Evolutionary conservation across 106 monocot species (phyloP), one percentile per base, ranked within the genome.

Genomic region (Acorus gramineus): DNA sequence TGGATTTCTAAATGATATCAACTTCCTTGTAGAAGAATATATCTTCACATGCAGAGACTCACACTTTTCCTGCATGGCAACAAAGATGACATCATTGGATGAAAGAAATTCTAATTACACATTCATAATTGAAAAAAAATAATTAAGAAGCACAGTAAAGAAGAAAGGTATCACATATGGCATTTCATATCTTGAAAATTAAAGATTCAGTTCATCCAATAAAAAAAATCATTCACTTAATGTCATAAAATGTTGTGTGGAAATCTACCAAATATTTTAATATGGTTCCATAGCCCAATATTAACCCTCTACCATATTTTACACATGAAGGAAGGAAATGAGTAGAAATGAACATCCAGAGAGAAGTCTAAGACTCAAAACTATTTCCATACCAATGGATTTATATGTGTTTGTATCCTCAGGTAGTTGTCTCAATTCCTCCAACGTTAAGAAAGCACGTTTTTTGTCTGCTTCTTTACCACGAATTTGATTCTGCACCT

Each of bases 391-490:
- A 96, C 95, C 95, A 72, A 96, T 77, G 51, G 95, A 79, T 68
- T 96, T 96, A 57, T 87, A 96, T 44, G 95, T 96, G 64, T 90
- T 96, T 67, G 90, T 83, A 77, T 75, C 78, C 60, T 96, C 87
- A 3, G 90, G 82, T 55, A 96, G 56, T 28, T 80, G 90, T n/a
- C 74, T 65, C 67, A 96, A 76, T 75, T 96, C 95, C 66, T 96
- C 95, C 68, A 96, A 68, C 48, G 95, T 96, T 63, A 96, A 68
- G 68, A 80, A 96, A 7, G 95, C 84, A 50, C 90, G 84, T 64
- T 96, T 96, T 76, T 90, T 96, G 46, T 96, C 95, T 60, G 80
- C 82, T 82, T 96, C 95, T 60, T 90, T 96, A 44, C 58, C 73
- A 46, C 87, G 79, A 82, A 90, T 85, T 71, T 90, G 90, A 79